Evolutionary conservation across 1,139 yeast species (phyloP), one percentile per base, ranked within the genome.

Genomic region (Sugiyamaella xylanicola): DNA sequence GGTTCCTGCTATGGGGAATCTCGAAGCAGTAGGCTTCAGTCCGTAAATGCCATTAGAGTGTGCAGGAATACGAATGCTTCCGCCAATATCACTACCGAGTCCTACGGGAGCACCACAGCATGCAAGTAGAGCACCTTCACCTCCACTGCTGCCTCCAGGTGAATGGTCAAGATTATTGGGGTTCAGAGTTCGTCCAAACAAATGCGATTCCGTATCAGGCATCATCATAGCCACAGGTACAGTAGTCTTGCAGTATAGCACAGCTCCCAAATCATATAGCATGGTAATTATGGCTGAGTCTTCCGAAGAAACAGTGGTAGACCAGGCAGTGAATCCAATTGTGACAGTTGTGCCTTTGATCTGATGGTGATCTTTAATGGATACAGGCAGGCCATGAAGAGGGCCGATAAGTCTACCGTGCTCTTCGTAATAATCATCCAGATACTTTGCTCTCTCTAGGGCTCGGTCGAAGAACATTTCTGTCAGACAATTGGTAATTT

Each of bases 51-150:
- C 83, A 54, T 79, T 77, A 56, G 78, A 78, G 25, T 78, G 74
- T 2, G 84, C 77, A 0, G 87, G 87, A 47, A 76, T 74, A 50
- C 87, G 72, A 51, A 84, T 81, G 39, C 80, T 74, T 4, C 87
- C 87, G 16, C 86, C 87, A 61, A 84, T 81, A 65, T 84, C 87
- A 9, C 85, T 79, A 2, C 86, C 86, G 45, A 82, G 68, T 0
- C 86, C 86, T 32, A 81, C 59, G 5, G 74, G 68, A 0, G 82
- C 72, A 5, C 81, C 86, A 42, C 74, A 74, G 19, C 77, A 66
- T 1, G 77, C 82, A 32, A 81, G 64, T 27, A 82, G 66, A 0
- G 86, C 78, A 11, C 82, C 85, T 64, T 81, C 86, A 43, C 87
- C 87, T 7, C 87, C 87, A 13, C 83, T 77, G 3, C 83, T 77